Conservation (phyloP, 1,284 basidiomycete genomes). For the Trametes hirsuta region DNA sequence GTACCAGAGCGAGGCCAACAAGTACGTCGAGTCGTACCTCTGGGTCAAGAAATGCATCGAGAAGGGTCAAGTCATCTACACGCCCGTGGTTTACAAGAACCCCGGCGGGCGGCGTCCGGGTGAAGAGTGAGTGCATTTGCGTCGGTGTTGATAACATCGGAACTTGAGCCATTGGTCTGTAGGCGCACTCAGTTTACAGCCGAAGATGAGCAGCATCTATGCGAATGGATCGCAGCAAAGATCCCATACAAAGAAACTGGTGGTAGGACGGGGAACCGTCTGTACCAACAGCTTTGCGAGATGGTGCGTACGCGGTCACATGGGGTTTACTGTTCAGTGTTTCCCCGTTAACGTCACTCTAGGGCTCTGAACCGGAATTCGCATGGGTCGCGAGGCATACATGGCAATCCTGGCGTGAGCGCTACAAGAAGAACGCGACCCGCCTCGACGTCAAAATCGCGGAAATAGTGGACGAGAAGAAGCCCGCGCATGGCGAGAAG, state of each 20-base stretch:
- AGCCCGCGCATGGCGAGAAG: slow-evolving; percentile 66
- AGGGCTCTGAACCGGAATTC: slow-evolving; percentile 69
- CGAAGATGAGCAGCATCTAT: slow-evolving; percentile 71
- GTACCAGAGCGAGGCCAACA: slow-evolving; percentile 65
- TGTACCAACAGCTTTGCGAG: slow-evolving; percentile 69
- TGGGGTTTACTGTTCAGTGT: background rate
- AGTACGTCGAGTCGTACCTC: slow-evolving; percentile 75
- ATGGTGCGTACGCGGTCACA: slow-evolving; percentile 42
- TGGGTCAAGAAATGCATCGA: slow-evolving; percentile 84
- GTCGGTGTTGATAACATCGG: background rate
- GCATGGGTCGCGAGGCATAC: slow-evolving; percentile 81
- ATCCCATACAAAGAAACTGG: slow-evolving; percentile 80
- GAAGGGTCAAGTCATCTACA: slow-evolving; percentile 61
- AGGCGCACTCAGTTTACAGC: slow-evolving; percentile 78
- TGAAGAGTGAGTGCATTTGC: slow-evolving; percentile 62
- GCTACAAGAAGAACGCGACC: slow-evolving; percentile 78
- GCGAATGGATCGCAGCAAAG: slow-evolving; percentile 75
- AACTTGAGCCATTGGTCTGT: background rate
- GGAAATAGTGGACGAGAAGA: slow-evolving; percentile 67
- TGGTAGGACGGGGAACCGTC: slow-evolving; percentile 74
- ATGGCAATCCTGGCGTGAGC: slow-evolving; percentile 85
- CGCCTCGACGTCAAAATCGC: slow-evolving; percentile 67
- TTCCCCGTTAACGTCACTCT: background rate
- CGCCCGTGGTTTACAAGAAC: slow-evolving; percentile 77
- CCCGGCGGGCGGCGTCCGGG: slow-evolving; percentile 78